Evolutionary conservation across 345 rosid genomes (phyloP).

Genomic region (Aurinia saxatilis): DNA sequence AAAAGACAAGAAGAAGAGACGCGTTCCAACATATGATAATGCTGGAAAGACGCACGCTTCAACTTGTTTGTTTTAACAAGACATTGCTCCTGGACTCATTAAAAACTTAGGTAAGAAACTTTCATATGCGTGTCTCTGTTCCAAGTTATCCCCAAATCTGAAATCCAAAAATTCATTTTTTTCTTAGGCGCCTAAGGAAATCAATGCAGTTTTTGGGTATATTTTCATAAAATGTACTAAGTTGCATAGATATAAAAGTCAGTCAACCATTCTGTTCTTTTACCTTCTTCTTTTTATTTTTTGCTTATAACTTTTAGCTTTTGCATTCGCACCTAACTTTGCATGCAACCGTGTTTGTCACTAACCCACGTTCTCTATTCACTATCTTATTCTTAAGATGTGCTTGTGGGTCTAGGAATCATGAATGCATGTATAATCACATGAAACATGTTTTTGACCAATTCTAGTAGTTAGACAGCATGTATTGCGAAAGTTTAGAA

Average conservation of each 20-base stretch:
- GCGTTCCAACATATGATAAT: slow-evolving; percentile 35
- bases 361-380: slow-evolving; percentile 13
- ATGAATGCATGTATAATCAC: slow-evolving; percentile 12
- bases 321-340: background rate
- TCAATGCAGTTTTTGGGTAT: background rate
- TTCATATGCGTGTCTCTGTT: background rate
- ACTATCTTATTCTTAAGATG: background rate
- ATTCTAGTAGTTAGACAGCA: slow-evolving; percentile 6
- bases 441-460: slow-evolving; percentile 18
- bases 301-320: background rate
- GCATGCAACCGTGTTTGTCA: slow-evolving; percentile 13
- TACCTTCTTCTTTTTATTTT: background rate
- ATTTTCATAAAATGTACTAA: background rate
- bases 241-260: background rate
- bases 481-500: background rate
- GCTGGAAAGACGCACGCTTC: slow-evolving; percentile 43
- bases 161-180: background rate
- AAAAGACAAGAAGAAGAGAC: slow-evolving; percentile 15
- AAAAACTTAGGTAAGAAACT: slow-evolving; percentile 13
- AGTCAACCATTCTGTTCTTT: background rate
- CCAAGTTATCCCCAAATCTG: slow-evolving; percentile 4
- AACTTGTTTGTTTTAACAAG: slow-evolving; percentile 37
- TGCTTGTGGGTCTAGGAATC: slow-evolving; percentile 5
- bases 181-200: background rate
- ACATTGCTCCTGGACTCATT: slow-evolving; percentile 17